Evolutionary conservation across 768 basidiomycete genomes (phyloP).

Genomic region (Tephrocybe sp.): DNA sequence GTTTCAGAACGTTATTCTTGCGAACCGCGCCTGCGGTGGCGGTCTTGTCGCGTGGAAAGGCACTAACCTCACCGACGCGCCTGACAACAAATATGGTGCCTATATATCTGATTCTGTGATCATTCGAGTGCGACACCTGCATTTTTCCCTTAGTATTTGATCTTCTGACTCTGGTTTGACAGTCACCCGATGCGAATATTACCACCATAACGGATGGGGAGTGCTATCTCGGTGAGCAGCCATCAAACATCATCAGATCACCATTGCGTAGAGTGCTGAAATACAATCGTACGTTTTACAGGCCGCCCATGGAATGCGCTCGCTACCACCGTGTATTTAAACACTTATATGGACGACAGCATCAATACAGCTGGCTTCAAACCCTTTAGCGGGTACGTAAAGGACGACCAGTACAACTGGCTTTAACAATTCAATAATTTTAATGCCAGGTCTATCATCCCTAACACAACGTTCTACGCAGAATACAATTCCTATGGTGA

Average conservation of each 20-base stretch:
- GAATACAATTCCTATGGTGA: constrained; percentile 54
- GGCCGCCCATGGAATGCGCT: constrained; percentile 63
- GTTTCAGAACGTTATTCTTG: constrained; percentile 58
- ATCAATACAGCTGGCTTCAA: constrained; percentile 50
- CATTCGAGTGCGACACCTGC: constrained; percentile 42
- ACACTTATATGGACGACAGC: constrained; percentile 57
- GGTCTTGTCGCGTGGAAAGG: constrained; percentile 67
- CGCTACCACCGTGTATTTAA: constrained; percentile 50
- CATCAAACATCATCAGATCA: no score
- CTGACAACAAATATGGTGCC: constrained; percentile 50
- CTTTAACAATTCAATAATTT: background rate
- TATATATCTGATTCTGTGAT: constrained; percentile 55
- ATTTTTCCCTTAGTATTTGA: background rate
- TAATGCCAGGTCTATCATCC: constrained; percentile 37
- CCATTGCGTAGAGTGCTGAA: background rate
- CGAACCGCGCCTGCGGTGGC: constrained; percentile 63
- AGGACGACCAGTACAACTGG: background rate
- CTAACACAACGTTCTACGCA: constrained; percentile 55
- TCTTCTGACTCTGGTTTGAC: background rate
- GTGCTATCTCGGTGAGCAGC: constrained; percentile 47
- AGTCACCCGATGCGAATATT: constrained; percentile 60
- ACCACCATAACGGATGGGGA: constrained; percentile 38
- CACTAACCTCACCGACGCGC: constrained; percentile 48
- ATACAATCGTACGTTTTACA: constrained; percentile 15
- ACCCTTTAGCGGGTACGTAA: constrained; percentile 43